Percentiles rank a stretch among this genome's conserved stretches.
Evolutionary conservation across 805 yeast genomes (phyloP).

Genomic region (Nakazawaea ambrosiae): DNA sequence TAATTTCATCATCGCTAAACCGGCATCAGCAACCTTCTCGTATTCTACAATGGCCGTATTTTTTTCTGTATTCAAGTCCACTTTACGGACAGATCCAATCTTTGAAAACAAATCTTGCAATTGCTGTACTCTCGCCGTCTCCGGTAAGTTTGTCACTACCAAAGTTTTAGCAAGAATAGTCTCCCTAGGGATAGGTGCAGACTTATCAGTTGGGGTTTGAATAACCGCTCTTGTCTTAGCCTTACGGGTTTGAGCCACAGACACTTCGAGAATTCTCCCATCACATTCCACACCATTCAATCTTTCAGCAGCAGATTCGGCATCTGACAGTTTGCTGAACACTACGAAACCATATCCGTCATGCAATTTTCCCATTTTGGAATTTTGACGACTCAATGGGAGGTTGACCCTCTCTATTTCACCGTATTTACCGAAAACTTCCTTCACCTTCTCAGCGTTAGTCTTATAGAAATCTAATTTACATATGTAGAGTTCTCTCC

Average conservation of each 20-base stretch:
- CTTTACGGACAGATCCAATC: constrained; percentile 31
- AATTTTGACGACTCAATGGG: constrained; percentile 33
- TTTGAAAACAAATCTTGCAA: constrained; percentile 23
- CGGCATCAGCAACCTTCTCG: constrained; percentile 35
- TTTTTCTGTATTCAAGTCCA: constrained; percentile 38
- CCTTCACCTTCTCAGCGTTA: constrained; percentile 29
- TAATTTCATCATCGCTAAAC: constrained; percentile 39
- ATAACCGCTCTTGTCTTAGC: constrained; percentile 17
- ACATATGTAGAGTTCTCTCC: constrained; percentile 50
- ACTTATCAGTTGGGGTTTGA: constrained; percentile 2
- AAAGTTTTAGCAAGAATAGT: constrained; percentile 19
- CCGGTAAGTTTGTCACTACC: constrained; percentile 23
- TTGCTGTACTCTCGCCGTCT: constrained; percentile 30
- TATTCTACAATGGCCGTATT: constrained; percentile 47
- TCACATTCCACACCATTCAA: constrained; percentile 34
- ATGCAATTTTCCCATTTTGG: constrained; percentile 27
- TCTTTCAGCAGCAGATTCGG: constrained; percentile 35
- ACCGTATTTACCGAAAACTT: constrained; percentile 44
- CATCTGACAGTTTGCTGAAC: constrained; percentile 35
- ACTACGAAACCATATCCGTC: constrained; percentile 66
- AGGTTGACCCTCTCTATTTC: constrained; percentile 33
- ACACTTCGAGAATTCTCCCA: constrained; percentile 18
- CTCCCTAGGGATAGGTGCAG: constrained; percentile 2
- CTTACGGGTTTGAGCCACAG: background rate
- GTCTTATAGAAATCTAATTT: constrained; percentile 42